Percentiles rank a stretch among this genome's conserved stretches.
Evolutionary conservation across 805 yeast genomes (phyloP).

Genomic region (Nakazawaea molendinolei): DNA sequence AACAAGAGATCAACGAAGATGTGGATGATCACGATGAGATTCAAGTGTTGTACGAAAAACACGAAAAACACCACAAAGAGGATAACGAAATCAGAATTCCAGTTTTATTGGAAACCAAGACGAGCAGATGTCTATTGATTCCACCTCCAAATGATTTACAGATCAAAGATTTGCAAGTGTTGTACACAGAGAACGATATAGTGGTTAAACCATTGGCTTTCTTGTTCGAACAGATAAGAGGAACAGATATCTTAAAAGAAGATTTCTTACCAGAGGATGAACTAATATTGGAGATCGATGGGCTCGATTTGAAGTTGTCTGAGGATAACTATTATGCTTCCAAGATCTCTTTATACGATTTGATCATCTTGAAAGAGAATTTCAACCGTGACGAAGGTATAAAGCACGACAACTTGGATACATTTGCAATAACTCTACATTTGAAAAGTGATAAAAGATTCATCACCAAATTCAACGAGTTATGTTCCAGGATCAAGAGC

Average conservation of each 20-base stretch:
- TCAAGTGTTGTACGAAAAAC: not conserved
- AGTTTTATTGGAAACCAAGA: not conserved
- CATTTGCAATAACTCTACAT: slow-evolving; percentile 4
- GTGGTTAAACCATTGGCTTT: slow-evolving; percentile 1
- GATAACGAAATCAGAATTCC: not conserved
- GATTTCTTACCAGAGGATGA: slow-evolving; percentile 12
- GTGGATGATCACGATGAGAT: not conserved
- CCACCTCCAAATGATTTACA: not conserved
- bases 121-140: not conserved
- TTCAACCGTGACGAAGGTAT: slow-evolving; percentile 1
- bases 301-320: slow-evolving; percentile 4
- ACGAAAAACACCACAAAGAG: not conserved
- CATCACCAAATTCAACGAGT: slow-evolving; percentile 9
- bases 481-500: slow-evolving; percentile 3
- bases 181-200: slow-evolving; percentile 2
- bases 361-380: slow-evolving; percentile 5
- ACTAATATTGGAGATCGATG: slow-evolving; percentile 6
- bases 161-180: slow-evolving; percentile 2
- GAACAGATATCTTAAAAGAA: slow-evolving; percentile 12
- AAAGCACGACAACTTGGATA: slow-evolving; percentile 1
- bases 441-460: slow-evolving; percentile 6
- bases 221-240: slow-evolving; percentile 6
- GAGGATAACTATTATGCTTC: slow-evolving; percentile 12
- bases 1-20: not conserved
- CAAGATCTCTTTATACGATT: slow-evolving; percentile 6